Base-by-base conservation (phyloP, 2,329 filamentous ascomycete genomes). In the Neopestalotiopsis sp. region DNA sequence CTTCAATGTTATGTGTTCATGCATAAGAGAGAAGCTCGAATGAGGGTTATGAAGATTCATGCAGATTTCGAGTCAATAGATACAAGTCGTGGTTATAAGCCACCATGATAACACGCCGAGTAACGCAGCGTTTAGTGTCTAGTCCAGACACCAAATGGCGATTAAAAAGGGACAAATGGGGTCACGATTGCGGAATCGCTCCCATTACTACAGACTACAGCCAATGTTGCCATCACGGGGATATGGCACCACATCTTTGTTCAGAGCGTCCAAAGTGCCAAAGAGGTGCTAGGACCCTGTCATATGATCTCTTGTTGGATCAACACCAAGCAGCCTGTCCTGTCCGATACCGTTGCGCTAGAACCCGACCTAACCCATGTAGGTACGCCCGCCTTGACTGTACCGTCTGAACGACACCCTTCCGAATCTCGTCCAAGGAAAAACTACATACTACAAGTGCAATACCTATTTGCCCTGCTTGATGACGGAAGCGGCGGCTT, bases 271-370 rank as follows among this genome's bases (percentile, higher is more conserved):
- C 38, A 38, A 40, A 56, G 45, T 56, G 49, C 63, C 40, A 56
- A 30, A 24, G 57, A 40, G 34, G 45, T 56, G 49, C 63, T 58
- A 56, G 49, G 42, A 66, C 40, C 59, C 45, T 66, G 63, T 66
- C 63, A 66, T 32, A 58, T 58, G 49, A 66, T 28, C 45, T 52
- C 14, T 52, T 52, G 45, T 28, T 28, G 24, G 24, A 52, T 52
- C 45, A n/a, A 20, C 45, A 17, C 17, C 45, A 52, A 38, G 45
- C 45, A 52, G 14, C 17, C 28, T n/a, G 24, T 20, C 14, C 59
- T 28, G 49, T 66, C 63, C 63, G 63, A 66, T 57, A 66, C 63
- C 63, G 63, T 66, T 66, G 63, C 49, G 32, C 63, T 49, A 57
- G 17, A 24, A 59, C n/a, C 10, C 57, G 45, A 9, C 45, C 45